Conservation (phyloP, 2,329 filamentous ascomycete species). For the Epichloe brachyelytri region DNA sequence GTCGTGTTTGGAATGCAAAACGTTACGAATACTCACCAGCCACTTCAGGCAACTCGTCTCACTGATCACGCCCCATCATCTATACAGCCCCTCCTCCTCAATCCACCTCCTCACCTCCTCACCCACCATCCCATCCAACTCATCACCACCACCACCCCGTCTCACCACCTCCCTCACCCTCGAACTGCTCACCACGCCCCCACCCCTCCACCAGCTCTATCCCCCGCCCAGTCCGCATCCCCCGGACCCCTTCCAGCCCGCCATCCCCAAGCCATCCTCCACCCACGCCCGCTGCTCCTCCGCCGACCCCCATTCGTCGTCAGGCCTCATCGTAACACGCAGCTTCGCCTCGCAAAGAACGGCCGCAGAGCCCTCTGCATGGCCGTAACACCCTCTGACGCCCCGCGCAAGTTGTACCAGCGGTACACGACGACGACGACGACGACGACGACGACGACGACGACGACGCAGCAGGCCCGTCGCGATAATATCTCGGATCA, state of each 20-base stretch:
- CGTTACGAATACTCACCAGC: too few relatives aligned
- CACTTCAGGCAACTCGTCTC: too few relatives aligned
- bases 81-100: conserved; percentile 36
- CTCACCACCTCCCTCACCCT: conserved; percentile 46
- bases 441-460: too few relatives aligned
- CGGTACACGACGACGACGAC: too few relatives aligned
- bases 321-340: conserved; percentile 50
- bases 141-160: conserved; percentile 31
- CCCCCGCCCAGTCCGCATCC: conserved; percentile 43
- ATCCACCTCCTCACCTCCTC: conserved; percentile 46
- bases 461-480: not conserved
- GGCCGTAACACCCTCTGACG: not conserved
- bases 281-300: conserved; percentile 37
- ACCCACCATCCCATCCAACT: conserved; percentile 41
- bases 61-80: too few relatives aligned
- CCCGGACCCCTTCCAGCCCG: conserved; percentile 39
- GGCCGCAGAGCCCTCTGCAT: conserved; percentile 44
- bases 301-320: conserved; percentile 43
- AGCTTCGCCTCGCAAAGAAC: conserved; percentile 52
- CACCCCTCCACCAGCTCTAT: conserved; percentile 46
- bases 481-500: conserved; percentile 56
- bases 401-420: too few relatives aligned
- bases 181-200: conserved; percentile 42
- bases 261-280: conserved; percentile 30
- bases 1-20: too few relatives aligned